phyloP scores from a whole-genome alignment of 106 monocot genomes.

The Acorus calamus region DNA sequence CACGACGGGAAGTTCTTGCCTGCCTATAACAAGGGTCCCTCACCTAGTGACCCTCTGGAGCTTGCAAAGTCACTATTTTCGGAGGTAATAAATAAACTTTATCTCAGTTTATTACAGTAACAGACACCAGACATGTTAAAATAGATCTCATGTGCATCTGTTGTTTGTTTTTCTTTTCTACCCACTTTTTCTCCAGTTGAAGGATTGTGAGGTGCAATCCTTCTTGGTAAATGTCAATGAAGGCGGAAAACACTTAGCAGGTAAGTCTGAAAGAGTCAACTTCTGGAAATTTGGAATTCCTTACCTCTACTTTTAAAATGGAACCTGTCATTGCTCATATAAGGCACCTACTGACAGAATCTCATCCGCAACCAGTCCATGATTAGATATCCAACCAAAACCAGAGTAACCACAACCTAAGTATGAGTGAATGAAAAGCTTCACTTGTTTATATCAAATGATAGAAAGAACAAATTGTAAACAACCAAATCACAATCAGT shows the following conservation, averaged over 20 bases:
- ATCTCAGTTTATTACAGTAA: not conserved
- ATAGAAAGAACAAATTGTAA: too few species aligned
- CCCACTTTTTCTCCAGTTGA: constrained; percentile 40
- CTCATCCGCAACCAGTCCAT: too few species aligned
- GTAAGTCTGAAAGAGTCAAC: constrained; percentile 13
- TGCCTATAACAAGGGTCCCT: constrained; percentile 44
- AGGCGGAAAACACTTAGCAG: constrained; percentile 48
- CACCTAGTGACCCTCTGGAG: constrained; percentile 41
- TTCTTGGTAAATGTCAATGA: constrained; percentile 63
- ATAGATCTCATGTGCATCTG: not conserved
- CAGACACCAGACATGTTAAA: not conserved
- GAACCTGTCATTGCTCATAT: too few species aligned
- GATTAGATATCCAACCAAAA: too few species aligned
- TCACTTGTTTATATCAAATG: too few species aligned
- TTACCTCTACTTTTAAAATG: too few species aligned
- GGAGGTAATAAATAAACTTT: constrained; percentile 7
- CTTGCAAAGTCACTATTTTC: constrained; percentile 45
- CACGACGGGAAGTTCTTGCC: constrained; percentile 82
- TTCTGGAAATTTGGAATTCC: too few species aligned
- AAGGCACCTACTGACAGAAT: too few species aligned
- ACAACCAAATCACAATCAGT: too few species aligned
- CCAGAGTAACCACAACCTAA: too few species aligned
- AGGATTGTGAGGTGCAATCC: constrained; percentile 38
- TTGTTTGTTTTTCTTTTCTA: not conserved
- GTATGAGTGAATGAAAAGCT: too few species aligned